Base-by-base conservation (phyloP, 768 basidiomycete genomes). In the Lactifluus hygrophoroides region DNA sequence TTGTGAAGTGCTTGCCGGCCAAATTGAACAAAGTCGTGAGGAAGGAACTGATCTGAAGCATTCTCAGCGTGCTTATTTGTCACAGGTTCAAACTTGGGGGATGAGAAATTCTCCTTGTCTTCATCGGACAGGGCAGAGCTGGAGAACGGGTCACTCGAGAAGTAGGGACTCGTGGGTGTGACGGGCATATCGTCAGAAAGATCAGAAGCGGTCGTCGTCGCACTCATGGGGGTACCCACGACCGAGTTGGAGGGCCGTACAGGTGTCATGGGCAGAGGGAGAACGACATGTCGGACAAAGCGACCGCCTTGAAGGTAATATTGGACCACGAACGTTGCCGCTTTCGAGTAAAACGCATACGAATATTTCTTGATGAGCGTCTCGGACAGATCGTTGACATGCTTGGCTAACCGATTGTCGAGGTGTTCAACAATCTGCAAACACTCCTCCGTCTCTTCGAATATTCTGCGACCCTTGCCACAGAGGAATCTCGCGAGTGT, bases 291-390 rank as follows among this genome's bases (percentile, higher is more conserved):
- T 40, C 77, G 78, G 59, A 75, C 68, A 69, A 87, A 90, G 53
- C 83, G 86, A 44, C 85, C 85, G 50, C 94, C 94, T 67, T 89
- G 83, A 49, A 97, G 84, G 70, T 98, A 99, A 74, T 85, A 93
- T 70, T 97, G 91, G 35, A 94, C 85, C 61, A 93, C 91, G 69
- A 91, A 84, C 23, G 88, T 92, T 23, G 95, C 94, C 0, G 94
- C 92, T 74, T 94, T 94, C 49, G 91, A 93, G 75, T 95, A 98
- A 75, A 94, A 96, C 43, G 87, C 86, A 66, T 91, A 94, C 5
- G 94, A 94, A 75, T 99, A 97, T 76, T 99, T 99, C 77, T 94
- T 93, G 69, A 97, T 84, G 67, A 97, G 77, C n/a, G 89, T 94
- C 71, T 95, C 89, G 13, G 95, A 97, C 32, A 99, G 80, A 64